phyloP scores from a whole-genome alignment of 2,329 filamentous ascomycete species.

The Xylaria sp. region DNA sequence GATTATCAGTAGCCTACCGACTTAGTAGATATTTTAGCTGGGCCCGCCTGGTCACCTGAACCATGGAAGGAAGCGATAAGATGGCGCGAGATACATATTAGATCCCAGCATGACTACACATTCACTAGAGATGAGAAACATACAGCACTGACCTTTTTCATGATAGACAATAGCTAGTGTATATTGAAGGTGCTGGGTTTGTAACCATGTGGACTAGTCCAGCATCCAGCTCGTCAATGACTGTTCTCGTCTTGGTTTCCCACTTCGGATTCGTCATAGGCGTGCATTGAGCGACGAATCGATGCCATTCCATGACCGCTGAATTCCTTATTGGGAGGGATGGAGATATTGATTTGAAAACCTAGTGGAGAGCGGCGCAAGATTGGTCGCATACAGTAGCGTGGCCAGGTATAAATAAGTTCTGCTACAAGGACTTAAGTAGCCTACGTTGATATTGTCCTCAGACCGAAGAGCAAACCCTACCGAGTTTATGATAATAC shows the following conservation, averaged over 20 bases:
- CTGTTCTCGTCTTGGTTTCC: background rate
- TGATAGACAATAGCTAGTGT: too few relatives aligned
- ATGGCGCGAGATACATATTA: conserved; percentile 16
- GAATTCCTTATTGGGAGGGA: conserved; percentile 13
- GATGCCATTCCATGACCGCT: background rate
- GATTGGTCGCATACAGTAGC: background rate
- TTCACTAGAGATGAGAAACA: background rate
- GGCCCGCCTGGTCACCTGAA: conserved; percentile 26
- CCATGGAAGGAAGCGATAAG: conserved; percentile 29
- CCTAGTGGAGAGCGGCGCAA: conserved; percentile 3
- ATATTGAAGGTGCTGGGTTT: too few relatives aligned
- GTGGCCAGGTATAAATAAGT: too few relatives aligned
- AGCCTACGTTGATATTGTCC: too few relatives aligned
- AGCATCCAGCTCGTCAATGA: background rate
- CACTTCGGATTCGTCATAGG: conserved; percentile 11
- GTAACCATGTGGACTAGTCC: background rate
- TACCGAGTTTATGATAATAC: too few relatives aligned
- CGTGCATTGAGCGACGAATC: conserved; percentile 16
- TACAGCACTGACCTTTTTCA: too few relatives aligned
- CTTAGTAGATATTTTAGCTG: conserved; percentile 20
- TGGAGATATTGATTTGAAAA: background rate
- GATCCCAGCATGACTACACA: conserved; percentile 8
- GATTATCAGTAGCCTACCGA: conserved; percentile 19
- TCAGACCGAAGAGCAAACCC: too few relatives aligned
- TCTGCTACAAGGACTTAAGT: too few relatives aligned